Evolutionary conservation across 768 basidiomycete species (phyloP), one percentile per base, ranked within the genome.

Genomic region (Psilocybe cubensis): DNA sequence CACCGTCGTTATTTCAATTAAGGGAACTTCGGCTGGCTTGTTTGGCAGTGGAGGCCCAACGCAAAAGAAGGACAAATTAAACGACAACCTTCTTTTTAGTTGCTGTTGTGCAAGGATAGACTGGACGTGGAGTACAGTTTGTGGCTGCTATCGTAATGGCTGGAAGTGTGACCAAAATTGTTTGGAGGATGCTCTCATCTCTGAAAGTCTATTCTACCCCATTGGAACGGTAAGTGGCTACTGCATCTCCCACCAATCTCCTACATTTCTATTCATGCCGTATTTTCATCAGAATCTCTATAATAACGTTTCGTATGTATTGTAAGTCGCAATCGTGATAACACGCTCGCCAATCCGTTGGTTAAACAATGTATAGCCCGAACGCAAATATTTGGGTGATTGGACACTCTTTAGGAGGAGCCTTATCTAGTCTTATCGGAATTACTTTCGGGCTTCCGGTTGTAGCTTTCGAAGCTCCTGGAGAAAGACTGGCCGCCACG

Each of bases 81-180:
- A 98, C 75, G 95, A 98, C 70, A 98, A 96, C 63, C 71, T 97
- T 5, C 73, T 98, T 56, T 96, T 96, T 71, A 90, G 88, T 60
- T 98, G 96, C 68, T 98, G 96, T 72, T 98, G 96, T 71, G 96
- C 96, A 0, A 77, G 85, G 17, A 83, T 97, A 25, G 93, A 92
- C 66, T 96, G 92, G 87, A 85, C 91, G 17, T 98, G 96, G 96
- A 86, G 89, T 44, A 84, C 92, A 0, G 96, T 98, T 18, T 98
- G 96, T 72, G 91, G 86, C 55, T 98, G 96, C 70, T 89, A 90
- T 72, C 78, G 82, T 51, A 82, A 87, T 8, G 87, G 88, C 4
- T 89, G 86, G 83, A 88, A 87, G 65, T 98, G 96, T 72, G 84
- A 92, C 64, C 80, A 86, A 66, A 76, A 80, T 23, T 98, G 96